Percentiles rank a stretch among this genome's conserved stretches.
Conservation (phyloP, 306 rosid species). For the Fragaria vesca region DNA sequence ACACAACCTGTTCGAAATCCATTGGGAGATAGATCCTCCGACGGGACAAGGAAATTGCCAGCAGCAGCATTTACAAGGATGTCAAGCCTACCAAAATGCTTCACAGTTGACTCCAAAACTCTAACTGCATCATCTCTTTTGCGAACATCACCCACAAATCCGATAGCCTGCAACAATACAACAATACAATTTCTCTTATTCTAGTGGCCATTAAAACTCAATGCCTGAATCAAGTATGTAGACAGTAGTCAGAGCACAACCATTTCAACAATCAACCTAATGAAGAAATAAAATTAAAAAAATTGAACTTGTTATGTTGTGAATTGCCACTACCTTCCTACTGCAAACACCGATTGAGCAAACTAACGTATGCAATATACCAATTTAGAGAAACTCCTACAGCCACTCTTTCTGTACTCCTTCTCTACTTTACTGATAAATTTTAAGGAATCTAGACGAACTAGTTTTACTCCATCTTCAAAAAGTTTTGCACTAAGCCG, state of each 20-base stretch:
- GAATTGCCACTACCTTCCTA: neutral
- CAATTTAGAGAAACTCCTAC: neutral
- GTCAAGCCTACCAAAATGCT: slow-evolving; percentile 24
- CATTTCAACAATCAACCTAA: neutral
- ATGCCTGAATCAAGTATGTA: neutral
- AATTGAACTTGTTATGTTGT: neutral
- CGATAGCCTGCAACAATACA: slow-evolving; percentile 10
- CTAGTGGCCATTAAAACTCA: neutral
- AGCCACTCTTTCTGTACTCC: neutral
- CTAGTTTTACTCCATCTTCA: neutral
- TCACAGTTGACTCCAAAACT: slow-evolving; percentile 23
- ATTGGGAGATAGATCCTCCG: slow-evolving; percentile 19
- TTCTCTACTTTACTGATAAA: neutral
- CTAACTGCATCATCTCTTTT: slow-evolving; percentile 28
- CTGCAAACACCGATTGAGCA: neutral
- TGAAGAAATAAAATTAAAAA: neutral
- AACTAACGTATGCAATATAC: neutral
- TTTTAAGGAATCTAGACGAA: neutral
- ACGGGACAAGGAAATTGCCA: slow-evolving; percentile 22
- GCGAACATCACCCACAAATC: slow-evolving; percentile 23
- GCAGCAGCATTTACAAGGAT: slow-evolving; percentile 28
- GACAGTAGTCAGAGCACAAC: neutral
- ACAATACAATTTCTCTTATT: neutral
- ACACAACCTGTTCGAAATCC: slow-evolving; percentile 24
- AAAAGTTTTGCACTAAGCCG: neutral